A percentile compares a stretch with the other conserved stretches of the same genome.
Evolutionary conservation across 345 rosid genomes (phyloP).

Genomic region (Linum trigynum): DNA sequence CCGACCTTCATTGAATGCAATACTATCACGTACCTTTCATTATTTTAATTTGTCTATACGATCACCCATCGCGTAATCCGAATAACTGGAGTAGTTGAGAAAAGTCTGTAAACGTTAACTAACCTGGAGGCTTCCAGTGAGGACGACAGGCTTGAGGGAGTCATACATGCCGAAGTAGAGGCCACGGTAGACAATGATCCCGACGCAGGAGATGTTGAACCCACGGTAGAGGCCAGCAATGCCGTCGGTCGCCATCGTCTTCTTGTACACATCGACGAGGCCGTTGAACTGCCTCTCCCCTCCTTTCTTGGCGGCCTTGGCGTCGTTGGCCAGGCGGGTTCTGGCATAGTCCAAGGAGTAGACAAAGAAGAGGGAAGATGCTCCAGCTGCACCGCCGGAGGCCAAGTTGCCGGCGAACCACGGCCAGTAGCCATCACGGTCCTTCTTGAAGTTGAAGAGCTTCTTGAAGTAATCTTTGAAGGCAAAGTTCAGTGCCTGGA

Average conservation of each 20-base stretch:
- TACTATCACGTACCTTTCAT: too few relatives aligned
- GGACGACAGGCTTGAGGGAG: conserved; percentile 26
- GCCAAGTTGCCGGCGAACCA: conserved; percentile 3
- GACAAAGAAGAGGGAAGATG: not conserved
- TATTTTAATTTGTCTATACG: too few relatives aligned
- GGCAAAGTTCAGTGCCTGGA: conserved; percentile 1
- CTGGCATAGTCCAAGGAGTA: conserved; percentile 17
- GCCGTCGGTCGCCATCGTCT: conserved; percentile 20
- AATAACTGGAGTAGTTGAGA: not conserved
- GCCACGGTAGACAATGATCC: conserved; percentile 23
- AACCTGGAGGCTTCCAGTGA: conserved; percentile 22
- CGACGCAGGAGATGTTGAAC: conserved; percentile 23
- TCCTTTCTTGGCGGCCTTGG: conserved; percentile 2
- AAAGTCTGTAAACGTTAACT: not conserved
- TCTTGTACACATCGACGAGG: conserved; percentile 22
- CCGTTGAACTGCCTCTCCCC: conserved; percentile 22
- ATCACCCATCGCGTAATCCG: too few relatives aligned
- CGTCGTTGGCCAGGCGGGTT: conserved; percentile 5
- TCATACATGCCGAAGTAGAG: conserved; percentile 27
- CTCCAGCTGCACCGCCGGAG: not conserved
- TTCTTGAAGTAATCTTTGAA: conserved; percentile 6
- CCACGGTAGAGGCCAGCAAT: conserved; percentile 24
- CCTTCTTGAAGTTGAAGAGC: conserved; percentile 5
- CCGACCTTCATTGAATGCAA: too few relatives aligned
- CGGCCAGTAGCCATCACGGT: conserved; percentile 1